Evolutionary conservation across 2,329 filamentous ascomycete genomes (phyloP).

Genomic region (Moelleriella libera): DNA sequence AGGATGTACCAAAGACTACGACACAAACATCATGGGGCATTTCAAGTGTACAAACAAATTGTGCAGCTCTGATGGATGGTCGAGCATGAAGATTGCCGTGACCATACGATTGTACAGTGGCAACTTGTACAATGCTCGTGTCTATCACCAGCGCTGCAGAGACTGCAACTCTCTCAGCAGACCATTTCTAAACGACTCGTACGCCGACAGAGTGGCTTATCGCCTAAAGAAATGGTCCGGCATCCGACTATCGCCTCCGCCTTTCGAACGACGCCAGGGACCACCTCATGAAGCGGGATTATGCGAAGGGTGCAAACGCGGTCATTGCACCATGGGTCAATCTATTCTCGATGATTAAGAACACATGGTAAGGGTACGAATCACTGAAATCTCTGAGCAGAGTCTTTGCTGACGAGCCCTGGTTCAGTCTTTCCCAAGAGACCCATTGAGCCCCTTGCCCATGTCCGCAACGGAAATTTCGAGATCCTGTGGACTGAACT

Average conservation of each 20-base stretch:
- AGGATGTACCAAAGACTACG: constrained; percentile 7
- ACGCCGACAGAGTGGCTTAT: constrained; percentile 19
- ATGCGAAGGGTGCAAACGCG: constrained; percentile 23
- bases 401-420: too few relatives aligned
- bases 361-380: too few relatives aligned
- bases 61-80: constrained; percentile 13
- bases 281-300: constrained; percentile 11
- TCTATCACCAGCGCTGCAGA: constrained; percentile 22
- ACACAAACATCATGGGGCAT: constrained; percentile 16
- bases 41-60: constrained; percentile 16
- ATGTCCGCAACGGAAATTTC: too few relatives aligned
- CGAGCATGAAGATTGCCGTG: constrained; percentile 18
- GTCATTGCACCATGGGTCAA: constrained; percentile 9
- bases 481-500: too few relatives aligned
- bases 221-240: constrained; percentile 22
- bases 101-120: constrained; percentile 16
- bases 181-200: constrained; percentile 14
- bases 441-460: too few relatives aligned
- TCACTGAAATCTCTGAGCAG: too few relatives aligned
- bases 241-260: constrained; percentile 7
- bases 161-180: constrained; percentile 13
- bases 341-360: neutral
- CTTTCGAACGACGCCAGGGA: fast-evolving
- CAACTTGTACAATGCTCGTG: constrained; percentile 18
- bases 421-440: too few relatives aligned